Conservation (phyloP, 164 flowering plant genomes). For the Brasenia schreberi region DNA sequence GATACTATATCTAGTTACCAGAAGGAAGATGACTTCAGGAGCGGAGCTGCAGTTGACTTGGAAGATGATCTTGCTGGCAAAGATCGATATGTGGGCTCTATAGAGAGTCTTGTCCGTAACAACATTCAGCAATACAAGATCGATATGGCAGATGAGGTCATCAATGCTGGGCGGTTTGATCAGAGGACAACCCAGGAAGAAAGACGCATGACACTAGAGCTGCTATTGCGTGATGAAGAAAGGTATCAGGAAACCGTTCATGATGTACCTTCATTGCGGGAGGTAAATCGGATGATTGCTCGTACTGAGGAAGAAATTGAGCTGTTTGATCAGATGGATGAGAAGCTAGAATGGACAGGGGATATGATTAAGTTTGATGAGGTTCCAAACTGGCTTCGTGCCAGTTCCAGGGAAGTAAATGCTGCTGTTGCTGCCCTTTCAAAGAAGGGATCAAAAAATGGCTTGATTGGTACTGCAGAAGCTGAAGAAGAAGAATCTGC, state of each 20-base stretch:
- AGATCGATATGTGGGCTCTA: slow-evolving; percentile 95
- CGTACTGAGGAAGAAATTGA: slow-evolving; percentile 93
- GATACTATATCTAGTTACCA: slow-evolving; percentile 79
- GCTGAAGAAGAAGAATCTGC: slow-evolving; percentile 32
- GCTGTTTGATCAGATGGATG: slow-evolving; percentile 97
- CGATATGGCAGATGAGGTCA: slow-evolving; percentile 99
- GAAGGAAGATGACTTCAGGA: slow-evolving; percentile 80
- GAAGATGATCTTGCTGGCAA: slow-evolving; percentile 99
- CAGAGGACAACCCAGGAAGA: slow-evolving; percentile 99
- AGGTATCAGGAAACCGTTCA: slow-evolving; percentile 92
- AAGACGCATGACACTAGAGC: slow-evolving; percentile 83
- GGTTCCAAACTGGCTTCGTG: slow-evolving; percentile 96
- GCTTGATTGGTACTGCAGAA: slow-evolving; percentile 22
- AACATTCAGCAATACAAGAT: slow-evolving; percentile 98
- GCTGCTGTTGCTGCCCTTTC: slow-evolving; percentile 49
- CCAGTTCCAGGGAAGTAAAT: slow-evolving; percentile 69
- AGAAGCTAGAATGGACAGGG: slow-evolving; percentile 79
- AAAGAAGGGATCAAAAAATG: slow-evolving; percentile 61
- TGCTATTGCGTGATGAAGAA: slow-evolving; percentile 93
- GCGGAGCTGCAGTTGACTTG: slow-evolving; percentile 64
- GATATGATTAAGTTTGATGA: slow-evolving; percentile 76
- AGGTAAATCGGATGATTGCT: slow-evolving; percentile 97
- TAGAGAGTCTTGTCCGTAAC: slow-evolving; percentile 90
- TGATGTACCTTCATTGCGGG: slow-evolving; percentile 88
- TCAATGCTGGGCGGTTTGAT: slow-evolving; percentile 99